Evolutionary conservation across 805 yeast species (phyloP).

Genomic region (Teunomyces aglyptinius): DNA sequence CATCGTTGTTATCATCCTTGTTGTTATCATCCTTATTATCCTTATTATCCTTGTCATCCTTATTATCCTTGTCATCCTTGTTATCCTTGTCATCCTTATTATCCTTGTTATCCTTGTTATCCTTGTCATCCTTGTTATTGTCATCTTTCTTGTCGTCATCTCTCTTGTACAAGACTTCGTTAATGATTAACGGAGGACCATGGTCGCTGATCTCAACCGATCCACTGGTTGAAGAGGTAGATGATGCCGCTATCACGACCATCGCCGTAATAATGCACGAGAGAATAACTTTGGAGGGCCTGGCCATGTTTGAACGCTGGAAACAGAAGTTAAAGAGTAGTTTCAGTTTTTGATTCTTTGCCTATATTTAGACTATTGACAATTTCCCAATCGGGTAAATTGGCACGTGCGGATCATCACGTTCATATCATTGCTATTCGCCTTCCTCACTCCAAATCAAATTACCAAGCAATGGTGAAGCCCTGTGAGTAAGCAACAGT

Average conservation of each 20-base stretch:
- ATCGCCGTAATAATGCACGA: not conserved
- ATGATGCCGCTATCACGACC: not conserved
- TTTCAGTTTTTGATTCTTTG: not conserved
- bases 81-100: not conserved
- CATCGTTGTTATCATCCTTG: not conserved
- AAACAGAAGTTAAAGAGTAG: not conserved
- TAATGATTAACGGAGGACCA: not conserved
- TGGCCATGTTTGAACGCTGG: not conserved
- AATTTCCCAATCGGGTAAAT: conserved; percentile 1
- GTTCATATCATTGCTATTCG: not conserved
- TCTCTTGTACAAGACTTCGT: not conserved
- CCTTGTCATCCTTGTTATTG: not conserved
- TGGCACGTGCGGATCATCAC: not conserved
- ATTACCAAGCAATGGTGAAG: no score
- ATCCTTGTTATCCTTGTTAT: not conserved
- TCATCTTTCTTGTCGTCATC: conserved; percentile 3
- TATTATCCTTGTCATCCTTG: not conserved
- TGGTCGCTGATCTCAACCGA: not conserved
- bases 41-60: not conserved
- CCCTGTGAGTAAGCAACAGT: no score
- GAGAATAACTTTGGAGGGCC: not conserved
- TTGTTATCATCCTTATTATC: not conserved
- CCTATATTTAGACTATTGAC: conserved; percentile 3
- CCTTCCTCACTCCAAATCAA: no score
- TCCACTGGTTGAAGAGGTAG: not conserved